A percentile compares a stretch with the other conserved stretches of the same genome.
Conservation (phyloP, 2,329 filamentous ascomycete species). For the Xylaria sp. region DNA sequence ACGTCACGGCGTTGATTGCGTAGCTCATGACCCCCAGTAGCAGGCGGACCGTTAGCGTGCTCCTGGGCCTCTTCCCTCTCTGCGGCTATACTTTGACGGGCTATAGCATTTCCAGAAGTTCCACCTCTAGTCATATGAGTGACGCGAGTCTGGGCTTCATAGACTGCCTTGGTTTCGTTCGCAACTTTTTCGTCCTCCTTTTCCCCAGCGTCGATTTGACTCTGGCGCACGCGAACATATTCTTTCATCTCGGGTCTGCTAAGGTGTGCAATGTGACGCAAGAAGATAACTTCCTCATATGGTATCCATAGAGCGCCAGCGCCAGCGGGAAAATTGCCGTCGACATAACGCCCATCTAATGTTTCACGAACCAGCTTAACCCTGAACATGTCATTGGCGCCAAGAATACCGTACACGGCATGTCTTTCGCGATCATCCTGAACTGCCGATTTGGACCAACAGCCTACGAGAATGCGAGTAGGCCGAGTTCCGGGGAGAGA, state of each 20-base stretch:
- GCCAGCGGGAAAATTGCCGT: slow-evolving; percentile 70
- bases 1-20: slow-evolving; percentile 57
- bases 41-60: slow-evolving; percentile 27
- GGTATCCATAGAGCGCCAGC: slow-evolving; percentile 71
- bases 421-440: slow-evolving; percentile 63
- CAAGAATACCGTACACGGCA: slow-evolving; percentile 71
- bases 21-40: slow-evolving; percentile 49
- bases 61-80: slow-evolving; percentile 42
- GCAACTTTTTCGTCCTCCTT: slow-evolving; percentile 57
- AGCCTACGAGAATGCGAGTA: slow-evolving; percentile 68
- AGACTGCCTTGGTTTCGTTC: slow-evolving; percentile 65
- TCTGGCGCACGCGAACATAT: slow-evolving; percentile 70
- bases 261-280: slow-evolving; percentile 64
- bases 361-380: slow-evolving; percentile 71
- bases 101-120: slow-evolving; percentile 21
- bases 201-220: slow-evolving; percentile 67
- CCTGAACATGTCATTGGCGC: slow-evolving; percentile 72
- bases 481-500: slow-evolving; percentile 63
- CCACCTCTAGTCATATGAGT: slow-evolving; percentile 49
- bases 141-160: slow-evolving; percentile 61
- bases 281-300: slow-evolving; percentile 70
- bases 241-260: slow-evolving; percentile 70
- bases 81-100: slow-evolving; percentile 29
- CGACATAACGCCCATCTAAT: slow-evolving; percentile 66
- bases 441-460: slow-evolving; percentile 68